Conservation (phyloP, 805 yeast genomes). For the Wickerhamomyces canadensis region DNA sequence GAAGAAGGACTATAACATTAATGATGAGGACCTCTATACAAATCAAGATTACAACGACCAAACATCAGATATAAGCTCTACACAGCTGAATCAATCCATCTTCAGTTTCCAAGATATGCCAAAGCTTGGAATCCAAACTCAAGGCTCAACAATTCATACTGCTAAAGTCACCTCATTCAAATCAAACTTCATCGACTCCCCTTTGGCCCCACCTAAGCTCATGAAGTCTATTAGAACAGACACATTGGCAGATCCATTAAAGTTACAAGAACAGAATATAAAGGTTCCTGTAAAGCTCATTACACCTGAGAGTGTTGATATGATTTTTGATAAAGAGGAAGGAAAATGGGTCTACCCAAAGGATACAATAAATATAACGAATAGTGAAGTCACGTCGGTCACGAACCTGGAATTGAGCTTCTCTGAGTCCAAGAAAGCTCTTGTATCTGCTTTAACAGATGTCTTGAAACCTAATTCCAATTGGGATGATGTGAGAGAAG, state of each 20-base stretch:
- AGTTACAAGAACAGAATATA: conserved; percentile 2
- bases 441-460: conserved; percentile 39
- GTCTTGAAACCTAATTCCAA: conserved; percentile 27
- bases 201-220: conserved; percentile 21
- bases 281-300: conserved; percentile 14
- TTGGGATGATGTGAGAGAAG: conserved; percentile 35
- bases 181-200: conserved; percentile 16
- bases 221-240: conserved; percentile 7
- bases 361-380: conserved; percentile 10
- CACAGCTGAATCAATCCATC: conserved; percentile 7
- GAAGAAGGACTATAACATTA: conserved; percentile 15
- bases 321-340: conserved; percentile 15
- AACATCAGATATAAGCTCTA: neutral
- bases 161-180: conserved; percentile 18
- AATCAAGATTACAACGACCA: conserved; percentile 4
- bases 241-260: neutral
- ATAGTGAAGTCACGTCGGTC: conserved; percentile 31
- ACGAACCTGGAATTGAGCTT: conserved; percentile 42
- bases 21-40: conserved; percentile 8
- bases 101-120: conserved; percentile 23
- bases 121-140: conserved; percentile 8
- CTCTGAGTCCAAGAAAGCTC: conserved; percentile 34
- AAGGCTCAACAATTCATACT: conserved; percentile 12
- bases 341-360: conserved; percentile 18
- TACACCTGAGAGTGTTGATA: conserved; percentile 20